These are phyloP conservation scores for Barnettozyma populi DNA, from an alignment of 805 yeast genomes.

Conservation along the genomic window DNA sequence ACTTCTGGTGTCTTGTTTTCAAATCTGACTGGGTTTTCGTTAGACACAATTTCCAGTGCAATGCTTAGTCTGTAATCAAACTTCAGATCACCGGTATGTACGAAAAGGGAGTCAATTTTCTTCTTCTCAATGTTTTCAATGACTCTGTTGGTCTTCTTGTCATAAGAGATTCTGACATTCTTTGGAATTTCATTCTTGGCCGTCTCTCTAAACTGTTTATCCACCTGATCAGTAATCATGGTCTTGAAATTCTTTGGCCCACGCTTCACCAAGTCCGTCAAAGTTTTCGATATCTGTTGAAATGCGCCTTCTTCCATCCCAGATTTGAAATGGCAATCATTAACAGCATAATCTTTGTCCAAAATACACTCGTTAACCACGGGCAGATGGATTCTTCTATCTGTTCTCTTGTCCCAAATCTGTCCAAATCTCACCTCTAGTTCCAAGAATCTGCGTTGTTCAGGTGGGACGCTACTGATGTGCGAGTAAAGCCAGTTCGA, in stretches of 20 bases:
- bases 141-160: conserved; percentile 58
- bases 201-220: conserved; percentile 57
- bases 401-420: conserved; percentile 57
- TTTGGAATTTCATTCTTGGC: conserved; percentile 61
- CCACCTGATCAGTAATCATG: conserved; percentile 58
- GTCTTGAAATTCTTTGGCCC: conserved; percentile 52
- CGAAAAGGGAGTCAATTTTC: conserved; percentile 64
- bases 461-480: conserved; percentile 55
- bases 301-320: conserved; percentile 62
- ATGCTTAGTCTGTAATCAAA: conserved; percentile 75
- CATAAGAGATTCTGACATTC: conserved; percentile 60
- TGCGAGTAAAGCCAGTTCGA: conserved; percentile 90
- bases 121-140: conserved; percentile 69
- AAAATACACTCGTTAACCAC: conserved; percentile 64
- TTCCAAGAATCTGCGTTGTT: conserved; percentile 52
- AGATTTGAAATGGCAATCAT: conserved; percentile 52
- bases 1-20: conserved; percentile 47
- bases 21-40: conserved; percentile 49
- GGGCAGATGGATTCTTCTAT: conserved; percentile 58
- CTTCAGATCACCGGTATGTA: conserved; percentile 70
- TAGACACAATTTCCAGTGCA: conserved; percentile 70
- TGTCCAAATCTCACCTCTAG: conserved; percentile 72
- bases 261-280: conserved; percentile 48
- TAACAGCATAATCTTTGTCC: conserved; percentile 41
- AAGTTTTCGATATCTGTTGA: conserved; percentile 48